Percentiles rank a stretch among this genome's conserved stretches.
phyloP scores from a whole-genome alignment of 2,329 filamentous ascomycete genomes.

The Pseudogymnoascus sp. region DNA sequence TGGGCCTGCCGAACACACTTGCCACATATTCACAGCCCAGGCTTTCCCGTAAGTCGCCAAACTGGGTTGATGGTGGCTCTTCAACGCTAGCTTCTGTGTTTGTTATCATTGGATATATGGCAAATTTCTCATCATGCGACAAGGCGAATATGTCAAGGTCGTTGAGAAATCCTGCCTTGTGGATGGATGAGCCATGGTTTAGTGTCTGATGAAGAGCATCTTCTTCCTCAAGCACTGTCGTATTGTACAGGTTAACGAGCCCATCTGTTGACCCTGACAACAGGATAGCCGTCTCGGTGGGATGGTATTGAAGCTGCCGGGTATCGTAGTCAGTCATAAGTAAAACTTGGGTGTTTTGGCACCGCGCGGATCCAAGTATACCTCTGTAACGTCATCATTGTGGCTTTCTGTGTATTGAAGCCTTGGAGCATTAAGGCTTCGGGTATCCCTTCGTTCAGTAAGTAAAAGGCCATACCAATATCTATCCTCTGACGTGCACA shows the following conservation, averaged over 20 bases:
- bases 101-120: constrained; percentile 62
- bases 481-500: constrained; percentile 47
- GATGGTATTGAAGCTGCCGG: constrained; percentile 50
- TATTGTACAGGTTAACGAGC: constrained; percentile 69
- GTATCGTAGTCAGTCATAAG: constrained; percentile 9
- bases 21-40: constrained; percentile 67
- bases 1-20: constrained; percentile 52
- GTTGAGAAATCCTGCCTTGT: constrained; percentile 64
- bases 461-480: constrained; percentile 47
- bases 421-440: constrained; percentile 38
- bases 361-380: constrained; percentile 19
- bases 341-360: constrained; percentile 20
- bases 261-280: constrained; percentile 74
- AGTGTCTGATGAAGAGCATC: constrained; percentile 70
- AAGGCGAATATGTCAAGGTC: constrained; percentile 59
- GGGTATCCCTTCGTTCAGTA: constrained; percentile 44
- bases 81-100: constrained; percentile 49
- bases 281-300: constrained; percentile 49
- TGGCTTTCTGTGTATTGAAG: constrained; percentile 56
- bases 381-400: constrained; percentile 59
- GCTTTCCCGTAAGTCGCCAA: constrained; percentile 61
- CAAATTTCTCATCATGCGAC: constrained; percentile 70
- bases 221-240: constrained; percentile 61
- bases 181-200: constrained; percentile 67
- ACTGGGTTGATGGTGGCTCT: constrained; percentile 40